phyloP scores from a whole-genome alignment of 1,284 basidiomycete species.

The Chiua sp. region DNA sequence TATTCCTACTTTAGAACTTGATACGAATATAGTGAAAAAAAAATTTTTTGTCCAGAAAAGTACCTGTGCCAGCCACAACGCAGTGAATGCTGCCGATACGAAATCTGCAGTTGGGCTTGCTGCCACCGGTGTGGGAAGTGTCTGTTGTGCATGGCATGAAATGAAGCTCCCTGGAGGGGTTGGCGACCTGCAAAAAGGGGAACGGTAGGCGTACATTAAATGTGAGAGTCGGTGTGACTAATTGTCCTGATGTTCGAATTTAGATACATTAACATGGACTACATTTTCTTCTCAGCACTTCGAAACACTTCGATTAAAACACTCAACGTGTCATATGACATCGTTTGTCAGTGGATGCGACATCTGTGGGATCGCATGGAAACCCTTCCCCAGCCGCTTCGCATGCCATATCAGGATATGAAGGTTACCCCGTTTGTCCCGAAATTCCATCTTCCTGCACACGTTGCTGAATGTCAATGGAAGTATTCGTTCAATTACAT shows the following conservation, averaged over 20 bases:
- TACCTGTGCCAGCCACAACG: constrained; percentile 2
- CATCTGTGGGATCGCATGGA: constrained; percentile 1
- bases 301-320: rapidly evolving
- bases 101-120: neutral
- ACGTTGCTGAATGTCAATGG: constrained; percentile 17
- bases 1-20: too few relatives aligned
- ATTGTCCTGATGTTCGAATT: too few relatives aligned
- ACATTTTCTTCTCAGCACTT: constrained; percentile 13
- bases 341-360: constrained; percentile 8
- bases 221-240: too few relatives aligned
- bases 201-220: constrained; percentile 23
- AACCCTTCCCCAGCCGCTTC: neutral
- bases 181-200: constrained; percentile 33
- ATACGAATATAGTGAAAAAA: too few relatives aligned
- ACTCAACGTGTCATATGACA: constrained; percentile 14
- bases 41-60: constrained; percentile 1
- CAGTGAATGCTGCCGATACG: neutral
- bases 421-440: constrained; percentile 5
- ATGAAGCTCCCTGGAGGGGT: constrained; percentile 23
- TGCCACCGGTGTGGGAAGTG: constrained; percentile 22
- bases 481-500: constrained; percentile 11
- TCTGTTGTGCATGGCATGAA: constrained; percentile 27
- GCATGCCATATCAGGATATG: neutral
- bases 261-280: constrained; percentile 13
- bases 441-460: constrained; percentile 17